Conservation (phyloP, 495 filamentous ascomycete species). For the Neurospora tetraspora region DNA sequence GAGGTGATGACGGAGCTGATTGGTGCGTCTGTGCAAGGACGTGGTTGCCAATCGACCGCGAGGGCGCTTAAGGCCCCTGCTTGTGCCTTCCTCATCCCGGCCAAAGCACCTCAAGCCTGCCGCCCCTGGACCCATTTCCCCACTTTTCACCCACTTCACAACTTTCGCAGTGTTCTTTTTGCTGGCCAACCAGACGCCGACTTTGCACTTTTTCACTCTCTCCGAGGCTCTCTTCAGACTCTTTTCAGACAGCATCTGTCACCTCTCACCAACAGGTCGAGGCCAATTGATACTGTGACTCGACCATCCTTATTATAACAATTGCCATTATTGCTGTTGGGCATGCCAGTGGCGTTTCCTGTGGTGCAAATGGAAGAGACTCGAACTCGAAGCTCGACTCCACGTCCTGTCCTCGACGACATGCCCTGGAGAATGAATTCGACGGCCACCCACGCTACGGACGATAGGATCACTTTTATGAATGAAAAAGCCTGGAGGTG, state of each 20-base stretch:
- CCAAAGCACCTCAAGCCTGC: background rate
- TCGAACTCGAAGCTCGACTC: background rate
- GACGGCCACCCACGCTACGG: background rate
- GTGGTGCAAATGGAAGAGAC: background rate
- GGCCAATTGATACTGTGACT: background rate
- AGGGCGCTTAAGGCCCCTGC: slow-evolving; percentile 21
- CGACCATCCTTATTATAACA: background rate
- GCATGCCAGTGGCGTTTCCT: background rate
- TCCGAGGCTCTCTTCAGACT: background rate
- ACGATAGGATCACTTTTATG: background rate
- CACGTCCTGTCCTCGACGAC: background rate
- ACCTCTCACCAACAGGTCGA: background rate
- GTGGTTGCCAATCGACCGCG: slow-evolving; percentile 15
- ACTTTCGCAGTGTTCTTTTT: background rate
- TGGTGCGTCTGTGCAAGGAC: slow-evolving; percentile 18
- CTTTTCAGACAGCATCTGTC: background rate
- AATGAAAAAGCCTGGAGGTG: background rate
- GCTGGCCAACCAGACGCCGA: slow-evolving; percentile 1
- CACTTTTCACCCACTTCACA: background rate
- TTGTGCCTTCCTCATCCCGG: background rate
- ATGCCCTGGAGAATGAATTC: background rate
- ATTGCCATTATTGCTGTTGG: background rate
- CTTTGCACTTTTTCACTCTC: background rate
- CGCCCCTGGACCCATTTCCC: background rate
- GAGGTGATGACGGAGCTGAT: slow-evolving; percentile 23